A percentile compares a stretch with the other conserved stretches of the same genome.
Evolutionary conservation across 2,329 filamentous ascomycete genomes (phyloP).

Genomic region (Botrytis hyacinthi): DNA sequence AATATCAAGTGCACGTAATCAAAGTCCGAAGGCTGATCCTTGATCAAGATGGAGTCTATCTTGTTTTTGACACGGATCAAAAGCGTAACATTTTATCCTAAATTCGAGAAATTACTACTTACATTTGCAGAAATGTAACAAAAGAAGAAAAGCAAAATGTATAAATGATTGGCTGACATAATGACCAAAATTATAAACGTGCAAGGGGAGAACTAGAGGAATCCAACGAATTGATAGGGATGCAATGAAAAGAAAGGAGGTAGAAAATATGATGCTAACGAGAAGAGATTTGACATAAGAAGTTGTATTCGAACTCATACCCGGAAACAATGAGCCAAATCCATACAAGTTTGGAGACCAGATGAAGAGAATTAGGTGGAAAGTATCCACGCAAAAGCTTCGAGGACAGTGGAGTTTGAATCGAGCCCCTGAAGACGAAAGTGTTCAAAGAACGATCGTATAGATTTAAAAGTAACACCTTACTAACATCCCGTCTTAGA

Average conservation of each 20-base stretch:
- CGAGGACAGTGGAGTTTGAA: not conserved
- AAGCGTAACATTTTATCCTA: not conserved
- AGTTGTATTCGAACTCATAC: not conserved
- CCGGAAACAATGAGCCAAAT: not conserved
- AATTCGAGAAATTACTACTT: not conserved
- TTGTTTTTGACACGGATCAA: not conserved
- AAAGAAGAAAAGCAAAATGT: no score
- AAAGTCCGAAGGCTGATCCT: not conserved
- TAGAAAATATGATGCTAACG: not conserved
- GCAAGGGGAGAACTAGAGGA: no score
- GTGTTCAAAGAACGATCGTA: not conserved
- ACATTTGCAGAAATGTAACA: not conserved
- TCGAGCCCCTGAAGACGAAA: not conserved
- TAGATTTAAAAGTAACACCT: not conserved
- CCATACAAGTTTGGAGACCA: not conserved
- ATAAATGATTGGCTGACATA: no score
- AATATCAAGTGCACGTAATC: not conserved
- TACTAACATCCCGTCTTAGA: not conserved
- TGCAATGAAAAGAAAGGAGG: not conserved
- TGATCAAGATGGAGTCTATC: not conserved
- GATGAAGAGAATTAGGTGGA: not conserved
- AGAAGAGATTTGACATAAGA: not conserved
- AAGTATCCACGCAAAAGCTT: not conserved
- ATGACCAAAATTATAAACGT: no score
- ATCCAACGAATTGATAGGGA: not conserved